These are phyloP conservation scores for Suillus spraguei DNA, from an alignment of 768 basidiomycete species.

Conservation along the genomic window DNA sequence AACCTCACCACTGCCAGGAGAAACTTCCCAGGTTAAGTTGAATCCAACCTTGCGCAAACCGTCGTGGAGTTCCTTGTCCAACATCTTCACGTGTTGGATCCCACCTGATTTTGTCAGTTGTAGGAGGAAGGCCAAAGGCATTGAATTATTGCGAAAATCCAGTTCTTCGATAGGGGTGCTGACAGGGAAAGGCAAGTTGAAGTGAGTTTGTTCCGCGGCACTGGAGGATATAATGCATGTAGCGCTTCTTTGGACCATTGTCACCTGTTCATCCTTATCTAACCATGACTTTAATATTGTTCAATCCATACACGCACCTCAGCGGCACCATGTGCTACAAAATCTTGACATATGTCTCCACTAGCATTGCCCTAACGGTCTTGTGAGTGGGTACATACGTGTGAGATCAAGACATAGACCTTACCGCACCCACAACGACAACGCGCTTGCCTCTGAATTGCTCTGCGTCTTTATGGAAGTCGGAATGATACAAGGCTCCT, in stretches of 20 bases:
- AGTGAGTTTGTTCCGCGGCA: neutral
- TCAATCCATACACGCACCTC: neutral
- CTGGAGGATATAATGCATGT: neutral
- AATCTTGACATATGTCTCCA: constrained; percentile 3
- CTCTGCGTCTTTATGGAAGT: constrained; percentile 43
- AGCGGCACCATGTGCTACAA: neutral
- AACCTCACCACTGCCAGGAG: neutral
- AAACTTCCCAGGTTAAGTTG: constrained; percentile 6
- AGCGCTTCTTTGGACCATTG: constrained; percentile 2
- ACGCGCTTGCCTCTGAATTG: constrained; percentile 59
- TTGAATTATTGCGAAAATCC: neutral
- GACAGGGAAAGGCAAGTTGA: neutral
- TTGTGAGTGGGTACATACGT: neutral
- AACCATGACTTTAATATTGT: neutral
- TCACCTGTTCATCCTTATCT: neutral
- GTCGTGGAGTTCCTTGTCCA: constrained; percentile 6
- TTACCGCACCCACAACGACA: constrained; percentile 48
- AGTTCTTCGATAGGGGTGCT: neutral
- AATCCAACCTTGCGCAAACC: constrained; percentile 1
- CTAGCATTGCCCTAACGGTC: neutral
- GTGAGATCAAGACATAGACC: neutral
- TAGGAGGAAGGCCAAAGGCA: neutral
- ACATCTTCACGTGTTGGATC: neutral
- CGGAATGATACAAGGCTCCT: constrained; percentile 53
- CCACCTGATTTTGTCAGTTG: neutral